Conservation (phyloP, 1,139 yeast genomes). For the Geotrichum carabidarum region DNA sequence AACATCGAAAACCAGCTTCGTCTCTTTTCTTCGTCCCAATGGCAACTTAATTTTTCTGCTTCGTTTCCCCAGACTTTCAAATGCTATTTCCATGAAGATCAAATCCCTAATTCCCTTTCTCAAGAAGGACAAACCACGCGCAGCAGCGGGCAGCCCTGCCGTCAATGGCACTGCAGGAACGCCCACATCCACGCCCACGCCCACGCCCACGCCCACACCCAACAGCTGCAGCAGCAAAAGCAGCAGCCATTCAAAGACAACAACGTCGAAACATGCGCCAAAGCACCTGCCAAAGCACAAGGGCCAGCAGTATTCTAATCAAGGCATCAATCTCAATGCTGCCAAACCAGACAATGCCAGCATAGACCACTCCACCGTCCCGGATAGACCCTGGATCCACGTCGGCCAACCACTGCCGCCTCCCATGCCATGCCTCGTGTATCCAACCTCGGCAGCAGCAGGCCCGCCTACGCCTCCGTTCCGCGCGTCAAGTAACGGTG, state of each 20-base stretch:
- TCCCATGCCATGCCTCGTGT: background rate
- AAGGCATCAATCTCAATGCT: background rate
- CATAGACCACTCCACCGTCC: background rate
- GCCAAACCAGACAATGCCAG: background rate
- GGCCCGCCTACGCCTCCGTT: background rate
- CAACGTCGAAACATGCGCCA: background rate
- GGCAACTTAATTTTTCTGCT: too few species aligned
- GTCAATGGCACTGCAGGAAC: background rate
- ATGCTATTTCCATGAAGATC: background rate
- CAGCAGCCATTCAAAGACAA: background rate
- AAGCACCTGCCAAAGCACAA: constrained; percentile 15
- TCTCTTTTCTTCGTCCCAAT: background rate
- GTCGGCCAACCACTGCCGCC: constrained; percentile 2
- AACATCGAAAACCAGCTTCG: background rate
- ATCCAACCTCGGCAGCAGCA: background rate
- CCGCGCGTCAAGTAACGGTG: background rate
- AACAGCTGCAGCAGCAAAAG: background rate
- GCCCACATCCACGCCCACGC: background rate
- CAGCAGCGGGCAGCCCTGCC: background rate
- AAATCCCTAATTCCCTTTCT: constrained; percentile 1
- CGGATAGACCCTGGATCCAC: background rate
- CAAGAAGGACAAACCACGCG: constrained; percentile 5
- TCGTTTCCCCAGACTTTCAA: background rate
- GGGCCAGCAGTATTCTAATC: constrained; percentile 3
- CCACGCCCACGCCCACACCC: background rate